Percentiles rank a stretch among this genome's conserved stretches.
These are phyloP conservation scores for Crithidia fasciculata DNA, from an alignment of 208 protist genomes.

Conservation along the genomic window DNA sequence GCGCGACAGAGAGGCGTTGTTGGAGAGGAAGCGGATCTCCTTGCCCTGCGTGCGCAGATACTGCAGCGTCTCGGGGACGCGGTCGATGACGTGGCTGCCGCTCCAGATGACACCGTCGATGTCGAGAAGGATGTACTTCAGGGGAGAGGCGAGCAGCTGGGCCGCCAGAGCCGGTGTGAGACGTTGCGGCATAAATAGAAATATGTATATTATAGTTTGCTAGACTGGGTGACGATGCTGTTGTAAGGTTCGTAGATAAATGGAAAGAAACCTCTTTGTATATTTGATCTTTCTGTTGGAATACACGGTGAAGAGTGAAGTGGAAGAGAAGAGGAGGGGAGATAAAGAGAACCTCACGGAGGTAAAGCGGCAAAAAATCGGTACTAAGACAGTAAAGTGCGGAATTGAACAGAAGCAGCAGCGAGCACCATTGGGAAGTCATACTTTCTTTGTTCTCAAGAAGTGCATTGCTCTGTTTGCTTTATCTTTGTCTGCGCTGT, in stretches of 20 bases:
- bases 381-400: too few species aligned
- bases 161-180: conserved; percentile 32
- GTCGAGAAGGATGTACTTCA: conserved; percentile 72
- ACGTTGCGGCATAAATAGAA: conserved; percentile 21
- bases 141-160: conserved; percentile 36
- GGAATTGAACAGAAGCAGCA: too few species aligned
- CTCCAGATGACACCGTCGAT: conserved; percentile 78
- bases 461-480: too few species aligned
- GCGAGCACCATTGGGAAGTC: too few species aligned
- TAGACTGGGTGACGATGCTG: background rate
- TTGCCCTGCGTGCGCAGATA: conserved; percentile 58
- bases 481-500: too few species aligned
- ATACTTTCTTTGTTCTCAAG: too few species aligned
- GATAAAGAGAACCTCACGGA: too few species aligned
- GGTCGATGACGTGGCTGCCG: conserved; percentile 46
- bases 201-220: background rate
- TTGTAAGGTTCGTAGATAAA: background rate
- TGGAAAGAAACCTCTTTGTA: background rate
- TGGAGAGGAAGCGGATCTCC: conserved; percentile 72
- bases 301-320: background rate
- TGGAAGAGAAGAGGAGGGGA: background rate
- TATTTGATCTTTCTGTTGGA: background rate
- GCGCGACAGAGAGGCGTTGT: conserved; percentile 73
- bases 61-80: conserved; percentile 56
- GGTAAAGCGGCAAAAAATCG: too few species aligned